Conservation (phyloP, 305 asterid species). For the Nicotiana rustica region DNA sequence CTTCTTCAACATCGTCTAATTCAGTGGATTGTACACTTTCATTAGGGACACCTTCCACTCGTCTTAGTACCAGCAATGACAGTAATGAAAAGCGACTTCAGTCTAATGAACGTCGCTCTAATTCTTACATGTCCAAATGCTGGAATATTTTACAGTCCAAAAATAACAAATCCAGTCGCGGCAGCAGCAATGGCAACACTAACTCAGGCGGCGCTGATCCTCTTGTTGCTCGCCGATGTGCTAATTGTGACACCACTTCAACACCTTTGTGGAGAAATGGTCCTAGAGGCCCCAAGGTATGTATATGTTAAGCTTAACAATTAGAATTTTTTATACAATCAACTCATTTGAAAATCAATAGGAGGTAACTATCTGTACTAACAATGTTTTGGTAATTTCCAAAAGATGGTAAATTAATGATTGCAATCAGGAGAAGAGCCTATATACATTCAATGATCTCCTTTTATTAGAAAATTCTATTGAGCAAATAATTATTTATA, state of each 20-base stretch:
- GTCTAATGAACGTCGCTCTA: conserved; percentile 54
- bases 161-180: conserved; percentile 53
- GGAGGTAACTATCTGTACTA: neutral
- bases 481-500: too few relatives aligned
- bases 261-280: conserved; percentile 99
- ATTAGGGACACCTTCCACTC: conserved; percentile 79
- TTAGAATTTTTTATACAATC: neutral
- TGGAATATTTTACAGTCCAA: conserved; percentile 76
- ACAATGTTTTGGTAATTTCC: neutral
- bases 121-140: conserved; percentile 54
- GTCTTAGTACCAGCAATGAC: conserved; percentile 39
- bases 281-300: conserved; percentile 95
- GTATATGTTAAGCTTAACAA: too few relatives aligned
- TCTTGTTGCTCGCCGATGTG: conserved; percentile 83
- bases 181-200: conserved; percentile 43
- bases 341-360: neutral
- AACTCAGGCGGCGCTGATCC: conserved; percentile 46
- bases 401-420: too few relatives aligned
- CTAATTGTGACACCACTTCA: conserved; percentile 96
- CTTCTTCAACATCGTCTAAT: conserved; percentile 41
- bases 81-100: conserved; percentile 35
- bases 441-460: too few relatives aligned
- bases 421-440: too few relatives aligned
- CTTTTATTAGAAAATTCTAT: too few relatives aligned
- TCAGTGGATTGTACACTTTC: conserved; percentile 83